Evolutionary conservation across 352 stramenopile species (phyloP).

Genomic region (Aphanomyces astaci): DNA sequence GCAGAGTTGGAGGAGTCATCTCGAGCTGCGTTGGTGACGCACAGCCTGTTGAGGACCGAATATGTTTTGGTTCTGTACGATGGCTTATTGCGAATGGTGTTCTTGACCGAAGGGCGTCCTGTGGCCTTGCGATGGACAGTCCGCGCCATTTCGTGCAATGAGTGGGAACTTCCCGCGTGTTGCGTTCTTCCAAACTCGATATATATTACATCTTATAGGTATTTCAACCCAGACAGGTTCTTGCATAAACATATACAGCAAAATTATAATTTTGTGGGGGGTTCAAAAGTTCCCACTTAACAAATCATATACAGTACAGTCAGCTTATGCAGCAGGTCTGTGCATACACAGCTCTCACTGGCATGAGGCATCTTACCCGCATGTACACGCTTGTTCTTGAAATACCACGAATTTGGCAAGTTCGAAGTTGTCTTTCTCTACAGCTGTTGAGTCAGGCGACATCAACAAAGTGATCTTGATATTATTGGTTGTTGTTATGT

Average conservation of each 20-base stretch:
- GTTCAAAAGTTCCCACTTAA: constrained; percentile 6
- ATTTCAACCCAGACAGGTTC: not conserved
- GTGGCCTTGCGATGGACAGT: not conserved
- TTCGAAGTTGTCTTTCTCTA: no score
- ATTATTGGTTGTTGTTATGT: no score
- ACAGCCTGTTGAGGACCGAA: not conserved
- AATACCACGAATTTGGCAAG: no score
- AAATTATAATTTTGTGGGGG: not conserved
- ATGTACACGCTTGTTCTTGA: no score
- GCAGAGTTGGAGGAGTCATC: not conserved
- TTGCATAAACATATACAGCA: not conserved
- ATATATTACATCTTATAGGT: not conserved
- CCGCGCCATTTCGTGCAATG: not conserved
- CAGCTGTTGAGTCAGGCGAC: no score
- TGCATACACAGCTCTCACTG: no score
- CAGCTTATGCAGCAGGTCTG: no score
- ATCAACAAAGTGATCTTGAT: no score
- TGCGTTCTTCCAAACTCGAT: not conserved
- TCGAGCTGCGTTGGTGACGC: not conserved
- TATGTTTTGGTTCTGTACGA: not conserved
- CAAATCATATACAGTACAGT: constrained; percentile 4
- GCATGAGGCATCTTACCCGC: no score
- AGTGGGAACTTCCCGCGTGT: no score
- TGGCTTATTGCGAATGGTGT: not conserved
- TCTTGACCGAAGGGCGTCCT: not conserved